Conservation (phyloP, 2,329 filamentous ascomycete species). For the Akanthomyces uredinophilus region DNA sequence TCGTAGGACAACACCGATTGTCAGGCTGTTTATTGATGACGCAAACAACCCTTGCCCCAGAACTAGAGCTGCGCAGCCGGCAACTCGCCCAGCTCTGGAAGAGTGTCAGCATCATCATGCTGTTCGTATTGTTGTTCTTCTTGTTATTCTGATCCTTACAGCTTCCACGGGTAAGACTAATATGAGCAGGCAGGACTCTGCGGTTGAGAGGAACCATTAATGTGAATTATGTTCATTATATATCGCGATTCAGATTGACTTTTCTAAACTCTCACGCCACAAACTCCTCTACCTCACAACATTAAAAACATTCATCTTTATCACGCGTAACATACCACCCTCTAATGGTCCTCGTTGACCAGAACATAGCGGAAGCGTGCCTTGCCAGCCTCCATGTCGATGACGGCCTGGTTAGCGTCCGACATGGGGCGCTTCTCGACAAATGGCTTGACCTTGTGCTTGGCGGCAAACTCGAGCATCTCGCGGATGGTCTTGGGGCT, state of each 20-base stretch:
- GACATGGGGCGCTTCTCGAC: constrained; percentile 47
- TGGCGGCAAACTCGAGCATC: constrained; percentile 50
- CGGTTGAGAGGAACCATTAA: neutral
- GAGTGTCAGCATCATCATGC: too few relatives aligned
- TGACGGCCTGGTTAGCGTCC: constrained; percentile 45
- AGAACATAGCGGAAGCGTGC: constrained; percentile 39
- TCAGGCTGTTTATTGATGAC: too few relatives aligned
- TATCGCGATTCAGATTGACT: neutral
- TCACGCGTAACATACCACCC: neutral
- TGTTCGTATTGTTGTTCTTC: too few relatives aligned
- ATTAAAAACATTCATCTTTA: neutral
- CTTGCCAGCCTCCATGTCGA: constrained; percentile 50
- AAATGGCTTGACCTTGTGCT: constrained; percentile 50
- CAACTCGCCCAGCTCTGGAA: too few relatives aligned
- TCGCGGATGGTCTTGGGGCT: constrained; percentile 43
- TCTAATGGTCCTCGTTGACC: constrained; percentile 25
- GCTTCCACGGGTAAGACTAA: too few relatives aligned
- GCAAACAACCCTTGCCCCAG: too few relatives aligned
- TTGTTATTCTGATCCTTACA: too few relatives aligned
- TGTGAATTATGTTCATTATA: neutral
- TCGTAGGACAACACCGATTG: too few relatives aligned
- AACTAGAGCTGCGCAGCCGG: too few relatives aligned
- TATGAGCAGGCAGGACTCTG: neutral
- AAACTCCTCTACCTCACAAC: neutral
- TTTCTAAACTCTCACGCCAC: neutral